Evolutionary conservation across 495 filamentous ascomycete species (phyloP).

Genomic region (Penicillium roqueforti): DNA sequence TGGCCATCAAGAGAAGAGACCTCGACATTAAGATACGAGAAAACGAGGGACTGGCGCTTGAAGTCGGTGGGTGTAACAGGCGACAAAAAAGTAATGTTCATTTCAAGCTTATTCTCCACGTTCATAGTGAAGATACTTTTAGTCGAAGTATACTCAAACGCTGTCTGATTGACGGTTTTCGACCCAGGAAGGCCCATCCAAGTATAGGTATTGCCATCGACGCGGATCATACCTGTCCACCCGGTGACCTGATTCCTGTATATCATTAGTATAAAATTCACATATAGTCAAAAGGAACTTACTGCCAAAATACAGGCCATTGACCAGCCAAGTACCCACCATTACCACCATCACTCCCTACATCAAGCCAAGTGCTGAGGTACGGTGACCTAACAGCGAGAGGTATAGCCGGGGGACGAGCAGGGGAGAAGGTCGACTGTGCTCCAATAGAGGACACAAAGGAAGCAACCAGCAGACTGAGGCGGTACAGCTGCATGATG

Average conservation of each 20-base stretch:
- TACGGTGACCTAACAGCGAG: constrained; percentile 58
- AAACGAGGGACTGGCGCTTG: constrained; percentile 51
- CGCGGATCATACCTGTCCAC: constrained; percentile 55
- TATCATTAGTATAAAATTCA: constrained; percentile 1
- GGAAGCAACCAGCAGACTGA: constrained; percentile 25
- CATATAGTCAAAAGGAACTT: constrained; percentile 18
- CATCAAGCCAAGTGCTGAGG: constrained; percentile 52
- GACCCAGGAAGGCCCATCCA: constrained; percentile 52
- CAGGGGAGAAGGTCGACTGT: constrained; percentile 49
- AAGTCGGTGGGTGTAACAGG: constrained; percentile 54
- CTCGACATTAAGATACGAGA: constrained; percentile 54
- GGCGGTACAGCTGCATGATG: constrained; percentile 29
- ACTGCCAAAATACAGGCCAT: constrained; percentile 57
- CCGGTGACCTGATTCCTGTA: constrained; percentile 46
- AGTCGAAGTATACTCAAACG: constrained; percentile 56
- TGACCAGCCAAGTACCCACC: constrained; percentile 55
- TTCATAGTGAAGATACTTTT: constrained; percentile 54
- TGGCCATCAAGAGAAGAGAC: constrained; percentile 50
- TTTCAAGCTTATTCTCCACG: constrained; percentile 41
- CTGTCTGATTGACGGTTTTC: constrained; percentile 45
- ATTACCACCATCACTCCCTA: constrained; percentile 51
- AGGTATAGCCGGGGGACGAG: constrained; percentile 53
- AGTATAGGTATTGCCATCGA: constrained; percentile 50
- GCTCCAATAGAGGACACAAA: constrained; percentile 28
- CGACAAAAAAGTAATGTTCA: constrained; percentile 57